Percentiles rank a stretch among this genome's conserved stretches.
Conservation (phyloP, 441 rosid species). For the Populus hybrid region DNA sequence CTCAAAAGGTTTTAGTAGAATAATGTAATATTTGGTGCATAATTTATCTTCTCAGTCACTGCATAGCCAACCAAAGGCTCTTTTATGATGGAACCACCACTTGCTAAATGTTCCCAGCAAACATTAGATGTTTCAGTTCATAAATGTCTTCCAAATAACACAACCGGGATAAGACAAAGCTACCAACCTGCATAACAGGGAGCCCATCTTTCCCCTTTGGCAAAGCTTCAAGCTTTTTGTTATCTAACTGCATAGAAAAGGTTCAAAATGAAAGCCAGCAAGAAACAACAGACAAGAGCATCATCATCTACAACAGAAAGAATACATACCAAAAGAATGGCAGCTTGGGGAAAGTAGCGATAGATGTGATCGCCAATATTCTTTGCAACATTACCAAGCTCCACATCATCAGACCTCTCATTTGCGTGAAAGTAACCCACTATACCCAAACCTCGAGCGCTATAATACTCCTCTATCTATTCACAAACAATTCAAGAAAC, state of each 20-base stretch:
- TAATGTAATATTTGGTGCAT: neutral
- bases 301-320: neutral
- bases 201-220: constrained; percentile 56
- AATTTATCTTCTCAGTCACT: neutral
- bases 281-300: constrained; percentile 2
- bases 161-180: neutral
- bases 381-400: constrained; percentile 71
- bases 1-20: neutral
- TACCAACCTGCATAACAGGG: constrained; percentile 79
- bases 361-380: constrained; percentile 88
- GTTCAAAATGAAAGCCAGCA: neutral
- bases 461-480: constrained; percentile 82
- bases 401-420: constrained; percentile 78
- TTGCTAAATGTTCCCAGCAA: neutral
- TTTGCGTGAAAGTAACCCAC: constrained; percentile 95
- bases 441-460: constrained; percentile 60
- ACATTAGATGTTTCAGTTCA: neutral
- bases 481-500: constrained; percentile 18
- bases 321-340: constrained; percentile 65
- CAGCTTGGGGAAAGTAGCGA: constrained; percentile 75
- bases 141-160: neutral
- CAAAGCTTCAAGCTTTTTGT: constrained; percentile 71
- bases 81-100: neutral
- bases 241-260: constrained; percentile 58
- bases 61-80: neutral